Evolutionary conservation across 495 filamentous ascomycete species (phyloP), one percentile per base, ranked within the genome.

Genomic region (Neurospora sp.): DNA sequence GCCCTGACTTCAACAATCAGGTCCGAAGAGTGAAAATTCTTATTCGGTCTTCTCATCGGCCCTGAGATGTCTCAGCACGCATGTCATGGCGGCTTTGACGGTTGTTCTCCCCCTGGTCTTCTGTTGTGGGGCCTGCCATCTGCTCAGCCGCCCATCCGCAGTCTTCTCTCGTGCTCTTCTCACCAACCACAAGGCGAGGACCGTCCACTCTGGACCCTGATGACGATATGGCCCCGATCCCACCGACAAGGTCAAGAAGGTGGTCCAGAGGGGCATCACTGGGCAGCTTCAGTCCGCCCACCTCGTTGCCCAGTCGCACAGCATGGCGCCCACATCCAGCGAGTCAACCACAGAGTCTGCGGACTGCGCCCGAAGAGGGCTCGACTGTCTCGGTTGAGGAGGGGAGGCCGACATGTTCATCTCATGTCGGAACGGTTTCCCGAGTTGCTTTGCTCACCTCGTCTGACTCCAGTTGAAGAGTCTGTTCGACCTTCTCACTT

Each of bases 211-310:
- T 61, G 53, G 53, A 61, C 53, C 53, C 53, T 61, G 22, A 61
- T 61, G 53, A 61, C 42, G 70, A 37, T 76, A 76, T 48, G 82
- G 84, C 1, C 87, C 83, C 53, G 68, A 48, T 16, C 31, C 11
- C 12, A 68, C 31, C n/a, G 22, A 69, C 38, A 82, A 79, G 81
- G 72, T 65, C 69, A 70, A 39, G 48, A 71, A n/a, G n/a, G n/a
- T n/a, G n/a, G n/a, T n/a, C n/a, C n/a, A n/a, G n/a, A n/a, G n/a
- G n/a, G n/a, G n/a, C n/a, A 31, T 31, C 27, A 31, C 27, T 31
- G 27, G 27, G 27, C 27, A 31, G 27, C 27, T 31, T 16, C 48
- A 61, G 12, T 31, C 22, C 48, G 48, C 53, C 53, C 27, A 61
- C 27, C 22, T 35, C 53, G 53, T 35, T 61, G 53, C 53, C 53